phyloP scores from a whole-genome alignment of 495 filamentous ascomycete species.

The Daldinia bambusicola region DNA sequence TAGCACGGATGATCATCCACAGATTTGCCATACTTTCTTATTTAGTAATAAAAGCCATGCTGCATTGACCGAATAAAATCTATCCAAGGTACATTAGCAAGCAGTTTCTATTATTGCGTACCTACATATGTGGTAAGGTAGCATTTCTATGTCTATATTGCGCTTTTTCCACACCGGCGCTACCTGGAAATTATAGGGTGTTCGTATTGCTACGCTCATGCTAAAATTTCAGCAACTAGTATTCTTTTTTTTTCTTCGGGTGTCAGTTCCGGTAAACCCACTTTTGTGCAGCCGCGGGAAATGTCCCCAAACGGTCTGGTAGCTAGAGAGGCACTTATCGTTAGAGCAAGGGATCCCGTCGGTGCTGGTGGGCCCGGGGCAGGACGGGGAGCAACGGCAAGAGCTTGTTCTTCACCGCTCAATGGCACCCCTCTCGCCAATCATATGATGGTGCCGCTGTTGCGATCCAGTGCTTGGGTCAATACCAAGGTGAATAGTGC shows the following conservation, averaged over 20 bases:
- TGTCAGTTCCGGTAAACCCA: conserved; percentile 33
- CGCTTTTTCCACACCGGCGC: conserved; percentile 22
- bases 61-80: conserved; percentile 17
- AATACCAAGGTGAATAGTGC: conserved; percentile 42
- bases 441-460: conserved; percentile 12
- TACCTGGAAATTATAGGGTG: conserved; percentile 21
- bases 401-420: conserved; percentile 39
- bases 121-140: conserved; percentile 33
- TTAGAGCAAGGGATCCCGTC: conserved; percentile 19
- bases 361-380: conserved; percentile 42
- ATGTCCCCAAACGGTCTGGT: conserved; percentile 20
- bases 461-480: conserved; percentile 23
- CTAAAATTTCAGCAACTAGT: conserved; percentile 10
- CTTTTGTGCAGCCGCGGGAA: conserved; percentile 21
- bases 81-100: conserved; percentile 13
- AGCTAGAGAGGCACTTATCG: conserved; percentile 13
- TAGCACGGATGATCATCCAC: conserved; percentile 26
- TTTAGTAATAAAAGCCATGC: conserved; percentile 16
- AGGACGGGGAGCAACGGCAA: conserved; percentile 34
- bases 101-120: conserved; percentile 27
- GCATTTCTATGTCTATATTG: conserved; percentile 26
- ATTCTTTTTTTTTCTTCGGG: conserved; percentile 24
- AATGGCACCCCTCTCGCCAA: conserved; percentile 34
- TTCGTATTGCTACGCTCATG: conserved; percentile 30
- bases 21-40: conserved; percentile 21